These are phyloP conservation scores for Tilletia caries DNA, from an alignment of 1,284 basidiomycete species.

Conservation along the genomic window DNA sequence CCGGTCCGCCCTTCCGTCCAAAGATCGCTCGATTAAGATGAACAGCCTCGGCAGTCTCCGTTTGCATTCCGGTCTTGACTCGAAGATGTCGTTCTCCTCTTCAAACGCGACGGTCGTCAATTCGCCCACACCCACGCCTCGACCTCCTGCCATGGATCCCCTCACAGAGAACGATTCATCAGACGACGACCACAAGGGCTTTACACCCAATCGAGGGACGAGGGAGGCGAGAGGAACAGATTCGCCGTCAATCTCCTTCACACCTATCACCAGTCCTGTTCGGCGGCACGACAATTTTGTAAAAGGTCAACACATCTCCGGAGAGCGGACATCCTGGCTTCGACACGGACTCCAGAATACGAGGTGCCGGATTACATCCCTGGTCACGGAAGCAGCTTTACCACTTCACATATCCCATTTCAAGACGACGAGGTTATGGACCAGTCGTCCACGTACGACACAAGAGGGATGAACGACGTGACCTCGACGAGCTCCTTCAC, in stretches of 20 bases:
- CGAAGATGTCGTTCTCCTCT: neutral
- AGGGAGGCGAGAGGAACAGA: neutral
- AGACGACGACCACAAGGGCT: neutral
- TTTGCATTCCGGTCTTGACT: neutral
- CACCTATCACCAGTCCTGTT: too few relatives aligned
- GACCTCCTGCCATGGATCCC: neutral
- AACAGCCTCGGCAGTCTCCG: neutral
- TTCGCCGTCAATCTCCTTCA: too few relatives aligned
- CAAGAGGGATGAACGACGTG: neutral
- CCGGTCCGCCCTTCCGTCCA: neutral
- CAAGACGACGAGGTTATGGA: neutral
- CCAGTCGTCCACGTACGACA: neutral
- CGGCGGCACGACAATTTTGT: too few relatives aligned
- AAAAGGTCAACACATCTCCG: too few relatives aligned
- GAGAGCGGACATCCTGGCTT: too few relatives aligned
- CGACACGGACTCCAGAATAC: too few relatives aligned
- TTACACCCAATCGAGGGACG: neutral
- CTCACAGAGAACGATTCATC: neutral
- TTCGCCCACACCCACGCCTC: neutral
- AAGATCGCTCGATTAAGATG: neutral
- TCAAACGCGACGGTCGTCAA: neutral
- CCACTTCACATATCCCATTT: too few relatives aligned
- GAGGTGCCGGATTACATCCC: too few relatives aligned
- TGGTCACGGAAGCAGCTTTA: too few relatives aligned
- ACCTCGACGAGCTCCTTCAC: neutral